Evolutionary conservation across 1,284 basidiomycete genomes (phyloP).

Genomic region (Sanghuangporus weigelae): DNA sequence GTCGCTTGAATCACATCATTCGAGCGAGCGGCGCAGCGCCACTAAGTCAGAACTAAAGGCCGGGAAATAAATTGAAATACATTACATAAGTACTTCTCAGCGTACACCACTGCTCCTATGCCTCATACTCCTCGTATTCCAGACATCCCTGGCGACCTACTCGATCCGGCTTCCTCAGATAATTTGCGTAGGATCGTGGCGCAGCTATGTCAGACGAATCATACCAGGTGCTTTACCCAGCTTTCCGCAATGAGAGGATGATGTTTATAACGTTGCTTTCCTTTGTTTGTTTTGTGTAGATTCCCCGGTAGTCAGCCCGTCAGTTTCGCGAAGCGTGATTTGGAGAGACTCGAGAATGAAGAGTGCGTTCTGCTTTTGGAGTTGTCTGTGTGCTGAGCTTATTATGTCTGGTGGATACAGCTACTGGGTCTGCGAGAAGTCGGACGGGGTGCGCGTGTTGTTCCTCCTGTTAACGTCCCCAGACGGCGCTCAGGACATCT

Average conservation of each 20-base stretch:
- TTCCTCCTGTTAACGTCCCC: constrained; percentile 78
- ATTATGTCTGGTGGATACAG: constrained; percentile 35
- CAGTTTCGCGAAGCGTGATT: constrained; percentile 69
- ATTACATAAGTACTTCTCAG: constrained; percentile 3
- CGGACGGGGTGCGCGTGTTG: constrained; percentile 93
- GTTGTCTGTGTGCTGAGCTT: not conserved
- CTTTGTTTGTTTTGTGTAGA: constrained; percentile 34
- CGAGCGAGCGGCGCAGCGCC: no score
- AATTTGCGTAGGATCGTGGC: constrained; percentile 62
- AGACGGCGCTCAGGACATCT: constrained; percentile 68
- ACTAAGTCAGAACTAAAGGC: not conserved
- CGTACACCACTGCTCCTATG: not conserved
- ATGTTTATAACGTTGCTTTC: no score
- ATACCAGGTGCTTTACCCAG: constrained; percentile 5
- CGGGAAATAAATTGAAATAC: not conserved
- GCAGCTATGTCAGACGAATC: constrained; percentile 55
- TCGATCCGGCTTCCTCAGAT: constrained; percentile 51
- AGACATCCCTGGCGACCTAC: constrained; percentile 56
- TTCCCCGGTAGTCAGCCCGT: constrained; percentile 95
- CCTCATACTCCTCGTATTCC: constrained; percentile 45
- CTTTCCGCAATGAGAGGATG: not conserved
- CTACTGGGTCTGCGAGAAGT: constrained; percentile 99
- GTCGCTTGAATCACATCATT: no score
- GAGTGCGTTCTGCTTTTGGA: constrained; percentile 51
- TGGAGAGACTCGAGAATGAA: constrained; percentile 73